A percentile compares a stretch with the other conserved stretches of the same genome.
phyloP scores from a whole-genome alignment of 2,329 filamentous ascomycete genomes.

The Didymella segeticola region DNA sequence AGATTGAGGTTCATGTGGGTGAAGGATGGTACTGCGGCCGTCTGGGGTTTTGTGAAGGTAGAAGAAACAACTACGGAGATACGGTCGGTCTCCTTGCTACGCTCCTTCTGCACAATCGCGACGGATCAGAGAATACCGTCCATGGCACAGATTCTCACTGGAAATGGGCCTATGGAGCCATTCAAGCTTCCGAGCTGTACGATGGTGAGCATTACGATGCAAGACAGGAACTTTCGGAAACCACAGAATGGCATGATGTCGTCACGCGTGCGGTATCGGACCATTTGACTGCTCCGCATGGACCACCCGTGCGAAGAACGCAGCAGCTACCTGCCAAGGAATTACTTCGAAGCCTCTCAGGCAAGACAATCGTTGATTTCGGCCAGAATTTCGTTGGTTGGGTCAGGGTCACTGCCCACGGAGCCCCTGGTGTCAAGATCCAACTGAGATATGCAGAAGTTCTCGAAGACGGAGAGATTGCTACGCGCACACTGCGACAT shows the following conservation, averaged over 20 bases:
- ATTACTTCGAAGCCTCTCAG: conserved; percentile 47
- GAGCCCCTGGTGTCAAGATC: too few species aligned
- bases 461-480: background rate
- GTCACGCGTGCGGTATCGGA: conserved; percentile 42
- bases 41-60: conserved; percentile 18
- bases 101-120: conserved; percentile 47
- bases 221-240: conserved; percentile 39
- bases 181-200: conserved; percentile 56
- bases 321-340: conserved; percentile 37
- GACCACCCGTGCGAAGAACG: conserved; percentile 53
- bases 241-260: conserved; percentile 36
- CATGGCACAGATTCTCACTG: conserved; percentile 52
- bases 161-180: conserved; percentile 37
- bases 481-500: background rate
- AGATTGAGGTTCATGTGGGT: too few species aligned
- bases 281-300: conserved; percentile 51
- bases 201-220: conserved; percentile 62
- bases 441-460: conserved; percentile 8
- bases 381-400: conserved; percentile 65
- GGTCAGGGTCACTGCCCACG: too few species aligned
- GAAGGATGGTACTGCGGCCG: too few species aligned
- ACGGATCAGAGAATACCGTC: conserved; percentile 40
- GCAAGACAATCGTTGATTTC: conserved; percentile 62
- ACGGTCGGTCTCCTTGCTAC: conserved; percentile 51
- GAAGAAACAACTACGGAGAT: conserved; percentile 49